These are phyloP conservation scores for Cyberlindnera meyerae DNA, from an alignment of 805 yeast species.

Conservation along the genomic window DNA sequence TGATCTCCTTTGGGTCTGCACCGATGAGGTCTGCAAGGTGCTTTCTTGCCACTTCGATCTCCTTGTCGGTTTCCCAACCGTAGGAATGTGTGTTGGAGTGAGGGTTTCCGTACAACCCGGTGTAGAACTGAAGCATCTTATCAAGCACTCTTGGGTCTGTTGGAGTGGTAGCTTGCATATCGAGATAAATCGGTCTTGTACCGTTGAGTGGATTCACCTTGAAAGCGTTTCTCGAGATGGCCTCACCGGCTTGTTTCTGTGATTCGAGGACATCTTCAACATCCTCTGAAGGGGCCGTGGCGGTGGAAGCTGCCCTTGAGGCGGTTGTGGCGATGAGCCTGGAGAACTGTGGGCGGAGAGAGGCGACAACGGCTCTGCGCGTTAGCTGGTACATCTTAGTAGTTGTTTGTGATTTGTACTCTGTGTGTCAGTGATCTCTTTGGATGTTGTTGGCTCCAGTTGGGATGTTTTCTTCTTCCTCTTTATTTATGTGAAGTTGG, in stretches of 20 bases:
- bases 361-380: background rate
- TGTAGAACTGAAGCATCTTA: slow-evolving; percentile 76
- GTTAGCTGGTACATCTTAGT: too few relatives aligned
- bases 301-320: slow-evolving; percentile 15
- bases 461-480: background rate
- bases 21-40: slow-evolving; percentile 78
- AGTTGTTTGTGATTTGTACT: background rate
- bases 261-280: slow-evolving; percentile 2
- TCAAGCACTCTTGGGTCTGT: slow-evolving; percentile 95
- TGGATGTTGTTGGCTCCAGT: background rate
- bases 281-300: slow-evolving; percentile 12
- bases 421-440: background rate
- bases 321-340: slow-evolving; percentile 16
- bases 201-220: slow-evolving; percentile 44
- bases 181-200: slow-evolving; percentile 88
- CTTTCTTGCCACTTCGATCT: slow-evolving; percentile 80
- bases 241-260: slow-evolving; percentile 20
- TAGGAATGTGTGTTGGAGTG: slow-evolving; percentile 95
- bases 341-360: slow-evolving; percentile 4
- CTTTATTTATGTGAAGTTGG: background rate
- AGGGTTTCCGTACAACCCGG: slow-evolving; percentile 96
- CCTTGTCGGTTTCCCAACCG: slow-evolving; percentile 98
- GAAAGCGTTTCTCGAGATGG: slow-evolving; percentile 35
- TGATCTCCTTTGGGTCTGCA: slow-evolving; percentile 95
- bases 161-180: slow-evolving; percentile 98